Evolutionary conservation across 2,329 filamentous ascomycete species (phyloP).

Genomic region (Aschersonia sp.): DNA sequence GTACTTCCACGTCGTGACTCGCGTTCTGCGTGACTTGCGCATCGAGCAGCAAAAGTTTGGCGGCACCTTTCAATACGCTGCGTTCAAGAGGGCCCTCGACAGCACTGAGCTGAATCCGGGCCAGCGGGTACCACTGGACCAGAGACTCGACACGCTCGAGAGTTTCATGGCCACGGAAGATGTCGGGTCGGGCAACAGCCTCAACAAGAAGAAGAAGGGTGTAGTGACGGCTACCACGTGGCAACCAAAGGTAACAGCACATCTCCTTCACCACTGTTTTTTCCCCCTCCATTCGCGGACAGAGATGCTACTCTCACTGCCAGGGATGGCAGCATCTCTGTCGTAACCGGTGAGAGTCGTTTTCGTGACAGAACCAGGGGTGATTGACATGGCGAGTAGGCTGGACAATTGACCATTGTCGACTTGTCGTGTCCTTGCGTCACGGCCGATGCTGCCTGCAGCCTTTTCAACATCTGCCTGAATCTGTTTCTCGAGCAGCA

Average conservation of each 20-base stretch:
- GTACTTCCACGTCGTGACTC: constrained; percentile 40
- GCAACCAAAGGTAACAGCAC: constrained; percentile 7
- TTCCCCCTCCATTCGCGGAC: no score
- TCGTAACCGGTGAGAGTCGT: no score
- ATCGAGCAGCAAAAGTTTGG: constrained; percentile 23
- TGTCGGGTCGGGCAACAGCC: background rate
- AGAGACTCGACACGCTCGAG: constrained; percentile 31
- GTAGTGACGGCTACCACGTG: constrained; percentile 6
- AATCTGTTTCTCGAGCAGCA: constrained; percentile 45
- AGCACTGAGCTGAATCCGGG: constrained; percentile 23
- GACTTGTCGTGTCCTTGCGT: constrained; percentile 63
- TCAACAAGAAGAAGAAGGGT: background rate
- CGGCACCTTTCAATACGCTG: constrained; percentile 30
- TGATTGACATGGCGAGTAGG: constrained; percentile 1
- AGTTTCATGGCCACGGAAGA: constrained; percentile 31
- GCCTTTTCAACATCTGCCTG: constrained; percentile 59
- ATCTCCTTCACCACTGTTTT: background rate
- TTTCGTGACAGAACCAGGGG: no score
- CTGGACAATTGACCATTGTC: constrained; percentile 27
- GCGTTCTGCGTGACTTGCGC: constrained; percentile 42
- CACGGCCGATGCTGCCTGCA: constrained; percentile 50
- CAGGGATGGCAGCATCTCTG: no score
- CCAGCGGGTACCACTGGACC: constrained; percentile 37
- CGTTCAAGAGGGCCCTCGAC: constrained; percentile 23
- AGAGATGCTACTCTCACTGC: no score